Percentiles rank a stretch among this genome's conserved stretches.
Conservation (phyloP, 441 rosid species). For the Eruca vesicaria region DNA sequence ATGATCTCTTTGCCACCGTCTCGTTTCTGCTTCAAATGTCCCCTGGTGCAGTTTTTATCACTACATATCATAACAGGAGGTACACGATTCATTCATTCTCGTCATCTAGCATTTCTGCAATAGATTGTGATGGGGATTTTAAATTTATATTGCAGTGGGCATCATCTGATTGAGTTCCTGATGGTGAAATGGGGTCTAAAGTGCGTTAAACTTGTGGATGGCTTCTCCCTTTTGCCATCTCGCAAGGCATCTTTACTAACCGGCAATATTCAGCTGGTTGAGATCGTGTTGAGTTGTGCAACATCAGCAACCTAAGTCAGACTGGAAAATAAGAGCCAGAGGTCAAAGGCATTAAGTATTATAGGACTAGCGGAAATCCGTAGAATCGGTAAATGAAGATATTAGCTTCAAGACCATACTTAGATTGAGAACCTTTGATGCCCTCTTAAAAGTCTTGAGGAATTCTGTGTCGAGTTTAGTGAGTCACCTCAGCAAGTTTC, state of each 20-base stretch:
- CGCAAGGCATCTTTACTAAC: conserved; percentile 57
- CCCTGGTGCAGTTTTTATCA: conserved; percentile 69
- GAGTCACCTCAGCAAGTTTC: neutral
- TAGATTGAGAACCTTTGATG: neutral
- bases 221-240: conserved; percentile 77
- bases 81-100: conserved; percentile 17
- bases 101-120: neutral
- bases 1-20: conserved; percentile 77
- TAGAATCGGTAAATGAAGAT: neutral
- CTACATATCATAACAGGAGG: conserved; percentile 91
- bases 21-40: conserved; percentile 70
- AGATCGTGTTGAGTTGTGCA: conserved; percentile 44
- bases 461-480: neutral
- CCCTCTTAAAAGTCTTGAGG: neutral
- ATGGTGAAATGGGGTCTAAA: conserved; percentile 87
- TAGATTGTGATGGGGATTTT: neutral
- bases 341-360: neutral
- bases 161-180: conserved; percentile 83
- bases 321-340: neutral
- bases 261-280: conserved; percentile 84
- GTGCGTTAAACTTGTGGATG: conserved; percentile 69
- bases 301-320: neutral
- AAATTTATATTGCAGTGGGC: conserved; percentile 51
- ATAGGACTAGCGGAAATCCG: neutral
- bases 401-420: neutral